Evolutionary conservation across 2,329 filamentous ascomycete species (phyloP).

Genomic region (Curvularia sp.): DNA sequence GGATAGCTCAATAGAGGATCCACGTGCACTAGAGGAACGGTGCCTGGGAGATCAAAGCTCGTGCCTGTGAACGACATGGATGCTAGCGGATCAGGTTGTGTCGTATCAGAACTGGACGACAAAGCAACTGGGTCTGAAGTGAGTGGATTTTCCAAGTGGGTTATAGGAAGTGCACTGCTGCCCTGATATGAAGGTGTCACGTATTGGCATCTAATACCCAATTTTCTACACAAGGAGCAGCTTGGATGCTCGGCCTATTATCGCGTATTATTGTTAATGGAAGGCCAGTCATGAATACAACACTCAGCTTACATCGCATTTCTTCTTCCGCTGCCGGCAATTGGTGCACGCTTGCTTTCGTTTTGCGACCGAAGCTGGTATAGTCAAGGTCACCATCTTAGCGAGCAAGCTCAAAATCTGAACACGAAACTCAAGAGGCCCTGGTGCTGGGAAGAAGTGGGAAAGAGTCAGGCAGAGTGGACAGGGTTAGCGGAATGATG

Average conservation of each 20-base stretch:
- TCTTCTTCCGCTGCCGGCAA: slow-evolving; percentile 45
- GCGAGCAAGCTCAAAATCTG: background rate
- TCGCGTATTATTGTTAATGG: slow-evolving; percentile 9
- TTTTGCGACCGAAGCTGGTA: slow-evolving; percentile 38
- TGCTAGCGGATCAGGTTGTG: background rate
- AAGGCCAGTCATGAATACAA: slow-evolving; percentile 10
- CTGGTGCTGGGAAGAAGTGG: background rate
- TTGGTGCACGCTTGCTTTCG: slow-evolving; percentile 44
- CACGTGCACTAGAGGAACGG: background rate
- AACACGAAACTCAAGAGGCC: background rate
- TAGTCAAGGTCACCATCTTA: slow-evolving; percentile 30
- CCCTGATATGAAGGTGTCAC: background rate
- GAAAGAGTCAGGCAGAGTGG: background rate
- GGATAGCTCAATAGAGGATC: slow-evolving; percentile 1
- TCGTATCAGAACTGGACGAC: background rate
- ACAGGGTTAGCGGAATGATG: background rate
- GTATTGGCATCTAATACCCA: slow-evolving; percentile 36
- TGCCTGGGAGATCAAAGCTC: slow-evolving; percentile 17
- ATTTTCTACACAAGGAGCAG: slow-evolving; percentile 36
- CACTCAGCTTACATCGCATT: slow-evolving; percentile 36
- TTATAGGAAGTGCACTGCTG: background rate
- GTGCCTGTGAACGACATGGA: slow-evolving; percentile 20
- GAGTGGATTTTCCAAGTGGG: background rate
- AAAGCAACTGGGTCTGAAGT: background rate
- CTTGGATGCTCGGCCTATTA: slow-evolving; percentile 32